Percentiles rank a stretch among this genome's conserved stretches.
These are phyloP conservation scores for Glarea lozoyensis DNA, from an alignment of 495 filamentous ascomycete genomes.

Conservation along the genomic window DNA sequence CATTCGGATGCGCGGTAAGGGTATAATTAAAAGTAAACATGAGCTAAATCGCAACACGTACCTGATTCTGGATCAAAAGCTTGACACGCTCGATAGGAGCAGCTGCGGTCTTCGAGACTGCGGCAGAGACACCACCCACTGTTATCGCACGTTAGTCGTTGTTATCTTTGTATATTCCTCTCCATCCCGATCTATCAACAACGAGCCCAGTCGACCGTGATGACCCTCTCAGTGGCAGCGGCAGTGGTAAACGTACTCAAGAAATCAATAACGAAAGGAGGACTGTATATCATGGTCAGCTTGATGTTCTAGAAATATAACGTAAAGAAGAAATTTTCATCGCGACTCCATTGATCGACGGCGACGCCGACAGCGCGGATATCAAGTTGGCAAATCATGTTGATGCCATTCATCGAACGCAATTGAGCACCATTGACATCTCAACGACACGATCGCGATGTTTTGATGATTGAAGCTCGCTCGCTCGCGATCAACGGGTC, in stretches of 20 bases:
- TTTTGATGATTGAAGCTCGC: conserved; percentile 3
- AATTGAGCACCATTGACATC: conserved; percentile 16
- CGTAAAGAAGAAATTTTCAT: conserved; percentile 18
- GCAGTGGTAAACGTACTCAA: conserved; percentile 67
- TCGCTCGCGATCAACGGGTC: conserved; percentile 10
- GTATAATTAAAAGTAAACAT: too few species aligned
- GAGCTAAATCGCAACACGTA: conserved; percentile 42
- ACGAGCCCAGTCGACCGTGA: conserved; percentile 7
- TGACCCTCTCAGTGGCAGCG: conserved; percentile 1
- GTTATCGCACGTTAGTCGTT: conserved; percentile 26
- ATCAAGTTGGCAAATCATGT: conserved; percentile 8
- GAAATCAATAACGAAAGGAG: conserved; percentile 81
- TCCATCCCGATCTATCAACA: conserved; percentile 8
- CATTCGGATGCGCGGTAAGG: too few species aligned
- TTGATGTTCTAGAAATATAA: conserved; percentile 19
- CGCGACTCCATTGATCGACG: conserved; percentile 21
- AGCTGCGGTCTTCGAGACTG: conserved; percentile 99
- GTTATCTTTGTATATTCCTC: conserved; percentile 17
- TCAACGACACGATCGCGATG: conserved; percentile 5
- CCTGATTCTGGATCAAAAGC: conserved; percentile 99
- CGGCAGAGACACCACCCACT: conserved; percentile 99
- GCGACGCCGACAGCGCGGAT: conserved; percentile 8
- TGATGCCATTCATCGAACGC: conserved; percentile 10
- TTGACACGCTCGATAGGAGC: conserved; percentile 99
- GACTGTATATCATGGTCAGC: conserved; percentile 28